phyloP scores from a whole-genome alignment of 768 basidiomycete genomes.

The Calocybe gangraenosa region DNA sequence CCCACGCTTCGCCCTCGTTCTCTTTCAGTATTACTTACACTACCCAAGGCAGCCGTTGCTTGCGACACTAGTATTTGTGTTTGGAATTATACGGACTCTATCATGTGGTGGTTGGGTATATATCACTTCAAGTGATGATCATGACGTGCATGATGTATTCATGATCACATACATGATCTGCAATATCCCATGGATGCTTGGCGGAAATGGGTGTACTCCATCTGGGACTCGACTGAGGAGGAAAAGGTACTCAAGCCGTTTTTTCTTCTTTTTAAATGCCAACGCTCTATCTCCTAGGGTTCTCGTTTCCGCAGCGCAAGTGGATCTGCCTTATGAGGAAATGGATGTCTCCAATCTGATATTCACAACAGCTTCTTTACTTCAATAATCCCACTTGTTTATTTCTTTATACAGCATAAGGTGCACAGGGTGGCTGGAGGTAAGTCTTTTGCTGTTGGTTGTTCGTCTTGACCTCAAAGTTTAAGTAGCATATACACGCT shows the following conservation, averaged over 20 bases:
- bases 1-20: conserved; percentile 69
- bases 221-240: conserved; percentile 34
- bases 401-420: conserved; percentile 86
- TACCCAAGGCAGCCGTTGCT: conserved; percentile 36
- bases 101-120: conserved; percentile 92
- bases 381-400: conserved; percentile 68
- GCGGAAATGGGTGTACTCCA: conserved; percentile 58
- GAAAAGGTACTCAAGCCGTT: conserved; percentile 41
- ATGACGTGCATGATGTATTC: conserved; percentile 78
- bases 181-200: conserved; percentile 88
- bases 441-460: conserved; percentile 24
- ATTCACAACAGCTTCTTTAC: conserved; percentile 56
- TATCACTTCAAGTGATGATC: conserved; percentile 81
- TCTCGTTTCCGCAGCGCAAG: conserved; percentile 49
- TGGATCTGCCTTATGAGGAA: background rate
- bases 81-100: conserved; percentile 70
- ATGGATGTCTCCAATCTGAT: background rate
- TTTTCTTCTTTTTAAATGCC: background rate
- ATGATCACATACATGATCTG: conserved; percentile 86
- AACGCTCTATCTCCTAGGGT: conserved; percentile 31
- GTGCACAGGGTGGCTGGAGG: conserved; percentile 76
- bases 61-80: conserved; percentile 49
- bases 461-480: background rate
- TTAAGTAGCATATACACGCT: conserved; percentile 71
- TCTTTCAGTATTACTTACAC: conserved; percentile 59